A percentile compares a stretch with the other conserved stretches of the same genome.
Evolutionary conservation across 768 basidiomycete species (phyloP).

Genomic region (Peribolospora baueri): DNA sequence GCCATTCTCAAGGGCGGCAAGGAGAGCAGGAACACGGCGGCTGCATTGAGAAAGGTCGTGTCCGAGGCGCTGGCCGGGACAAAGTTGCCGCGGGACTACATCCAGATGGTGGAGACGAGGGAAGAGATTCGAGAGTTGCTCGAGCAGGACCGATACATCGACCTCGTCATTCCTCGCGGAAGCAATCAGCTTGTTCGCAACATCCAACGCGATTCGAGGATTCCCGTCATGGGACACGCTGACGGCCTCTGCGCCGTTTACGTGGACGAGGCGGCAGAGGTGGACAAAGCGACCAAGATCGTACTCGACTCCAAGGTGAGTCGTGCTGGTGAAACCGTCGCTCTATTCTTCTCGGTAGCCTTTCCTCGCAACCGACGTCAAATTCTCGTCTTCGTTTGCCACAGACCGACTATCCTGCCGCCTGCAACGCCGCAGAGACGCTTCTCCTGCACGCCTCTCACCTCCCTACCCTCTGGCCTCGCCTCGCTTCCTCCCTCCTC

Average conservation of each 20-base stretch:
- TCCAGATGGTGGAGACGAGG: slow-evolving; percentile 77
- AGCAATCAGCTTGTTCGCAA: slow-evolving; percentile 68
- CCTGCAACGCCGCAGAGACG: slow-evolving; percentile 81
- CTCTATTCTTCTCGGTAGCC: background rate
- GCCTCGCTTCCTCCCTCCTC: slow-evolving; percentile 48
- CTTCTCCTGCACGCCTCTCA: slow-evolving; percentile 58
- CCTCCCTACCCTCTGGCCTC: slow-evolving; percentile 51
- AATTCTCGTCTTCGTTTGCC: background rate
- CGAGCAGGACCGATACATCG: slow-evolving; percentile 69
- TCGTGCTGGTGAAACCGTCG: background rate
- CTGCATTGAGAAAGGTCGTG: slow-evolving; percentile 54
- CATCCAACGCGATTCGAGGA: slow-evolving; percentile 72
- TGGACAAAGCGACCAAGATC: slow-evolving; percentile 54
- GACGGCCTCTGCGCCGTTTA: slow-evolving; percentile 84
- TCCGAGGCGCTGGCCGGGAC: slow-evolving; percentile 49
- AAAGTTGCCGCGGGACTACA: slow-evolving; percentile 47
- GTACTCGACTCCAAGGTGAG: slow-evolving; percentile 74
- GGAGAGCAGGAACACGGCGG: slow-evolving; percentile 62
- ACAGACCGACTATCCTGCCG: slow-evolving; percentile 80
- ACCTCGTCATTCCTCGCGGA: slow-evolving; percentile 87
- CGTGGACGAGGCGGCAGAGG: slow-evolving; percentile 56
- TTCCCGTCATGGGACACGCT: slow-evolving; percentile 97
- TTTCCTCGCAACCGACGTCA: background rate
- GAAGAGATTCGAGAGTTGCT: slow-evolving; percentile 73
- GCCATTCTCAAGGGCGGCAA: slow-evolving; percentile 95